These are phyloP conservation scores for Dispira simplex DNA, from an alignment of 192 early-diverging fungal genomes.

Conservation along the genomic window DNA sequence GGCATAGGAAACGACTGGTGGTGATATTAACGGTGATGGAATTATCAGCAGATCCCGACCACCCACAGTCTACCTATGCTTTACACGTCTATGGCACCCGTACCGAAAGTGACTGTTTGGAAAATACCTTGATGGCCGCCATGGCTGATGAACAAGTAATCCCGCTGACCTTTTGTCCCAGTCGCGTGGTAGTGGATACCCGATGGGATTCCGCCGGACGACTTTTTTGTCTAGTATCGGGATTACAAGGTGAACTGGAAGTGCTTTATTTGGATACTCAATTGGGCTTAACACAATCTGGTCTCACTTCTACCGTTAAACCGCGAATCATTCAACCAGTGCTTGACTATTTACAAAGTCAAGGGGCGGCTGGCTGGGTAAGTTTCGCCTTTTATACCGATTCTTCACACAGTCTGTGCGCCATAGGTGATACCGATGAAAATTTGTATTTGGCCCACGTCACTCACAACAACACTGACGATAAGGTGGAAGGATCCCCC, in stretches of 20 bases:
- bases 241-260: background rate
- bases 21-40: background rate
- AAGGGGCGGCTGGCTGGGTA: background rate
- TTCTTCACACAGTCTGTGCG: background rate
- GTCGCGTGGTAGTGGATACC: background rate
- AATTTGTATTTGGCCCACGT: background rate
- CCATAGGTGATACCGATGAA: background rate
- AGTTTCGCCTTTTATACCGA: background rate
- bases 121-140: background rate
- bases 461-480: background rate
- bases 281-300: background rate
- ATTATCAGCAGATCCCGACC: background rate
- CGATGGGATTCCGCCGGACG: background rate
- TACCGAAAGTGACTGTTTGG: background rate
- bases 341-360: background rate
- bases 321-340: background rate
- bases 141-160: conserved; percentile 1
- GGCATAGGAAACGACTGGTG: background rate
- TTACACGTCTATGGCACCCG: background rate
- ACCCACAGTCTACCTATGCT: background rate
- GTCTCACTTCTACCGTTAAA: background rate
- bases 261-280: background rate
- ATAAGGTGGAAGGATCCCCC: background rate
- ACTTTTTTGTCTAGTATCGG: background rate
- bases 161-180: background rate